Percentiles rank a stretch among this genome's conserved stretches.
These are phyloP conservation scores for Plicaturopsis crispa DNA, from an alignment of 768 basidiomycete species.

Conservation along the genomic window DNA sequence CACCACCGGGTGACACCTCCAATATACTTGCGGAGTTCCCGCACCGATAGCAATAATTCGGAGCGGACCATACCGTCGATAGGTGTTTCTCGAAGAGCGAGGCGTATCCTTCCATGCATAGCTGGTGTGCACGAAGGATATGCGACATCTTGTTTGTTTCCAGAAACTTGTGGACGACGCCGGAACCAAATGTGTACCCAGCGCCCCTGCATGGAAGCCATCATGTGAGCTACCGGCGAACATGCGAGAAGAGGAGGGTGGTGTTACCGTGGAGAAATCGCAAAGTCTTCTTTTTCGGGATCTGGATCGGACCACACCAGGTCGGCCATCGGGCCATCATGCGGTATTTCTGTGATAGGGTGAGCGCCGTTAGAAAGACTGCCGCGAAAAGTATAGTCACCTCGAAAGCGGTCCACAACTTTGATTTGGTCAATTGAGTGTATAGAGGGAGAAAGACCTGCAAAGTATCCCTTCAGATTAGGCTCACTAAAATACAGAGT, in stretches of 20 bases:
- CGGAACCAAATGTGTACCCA: conserved; percentile 97
- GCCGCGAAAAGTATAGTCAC: conserved; percentile 31
- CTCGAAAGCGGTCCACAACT: conserved; percentile 96
- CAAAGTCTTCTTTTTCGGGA: conserved; percentile 98
- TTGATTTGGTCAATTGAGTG: conserved; percentile 99
- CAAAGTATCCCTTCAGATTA: conserved; percentile 5
- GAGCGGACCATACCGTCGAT: conserved; percentile 97
- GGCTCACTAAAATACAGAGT: neutral
- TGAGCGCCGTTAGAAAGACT: conserved; percentile 11
- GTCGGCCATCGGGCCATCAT: conserved; percentile 99
- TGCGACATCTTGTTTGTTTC: conserved; percentile 95
- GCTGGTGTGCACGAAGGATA: conserved; percentile 95
- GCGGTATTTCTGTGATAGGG: conserved; percentile 79
- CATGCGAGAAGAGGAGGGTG: conserved; percentile 9
- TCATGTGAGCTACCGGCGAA: conserved; percentile 10
- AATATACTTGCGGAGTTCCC: conserved; percentile 96
- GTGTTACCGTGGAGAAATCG: conserved; percentile 90
- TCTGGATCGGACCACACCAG: conserved; percentile 99
- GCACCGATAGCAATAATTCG: conserved; percentile 98
- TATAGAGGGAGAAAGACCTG: conserved; percentile 94
- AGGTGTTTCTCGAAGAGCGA: conserved; percentile 94
- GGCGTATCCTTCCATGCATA: conserved; percentile 99
- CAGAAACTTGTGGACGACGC: conserved; percentile 96
- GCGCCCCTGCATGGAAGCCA: conserved; percentile 62
- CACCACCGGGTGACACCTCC: conserved; percentile 86